Evolutionary conservation across 2,329 filamentous ascomycete genomes (phyloP), one percentile per base, ranked within the genome.

Genomic region (Teratosphaeria destructans): DNA sequence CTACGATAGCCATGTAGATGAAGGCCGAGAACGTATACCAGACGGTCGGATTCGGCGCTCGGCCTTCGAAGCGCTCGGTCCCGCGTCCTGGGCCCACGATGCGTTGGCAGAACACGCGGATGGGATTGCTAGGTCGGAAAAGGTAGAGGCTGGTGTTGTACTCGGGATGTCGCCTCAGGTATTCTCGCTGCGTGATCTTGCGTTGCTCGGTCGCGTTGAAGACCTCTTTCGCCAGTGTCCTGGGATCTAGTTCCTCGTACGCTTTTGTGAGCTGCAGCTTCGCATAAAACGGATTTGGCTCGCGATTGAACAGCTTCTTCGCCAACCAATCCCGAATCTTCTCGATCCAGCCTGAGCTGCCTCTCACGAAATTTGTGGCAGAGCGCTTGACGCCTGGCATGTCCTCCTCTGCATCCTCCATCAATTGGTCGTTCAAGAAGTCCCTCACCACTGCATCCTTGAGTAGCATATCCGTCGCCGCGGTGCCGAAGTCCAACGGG

Each of bases 11-110:
- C 27, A 88, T 85, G 72, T 99, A 99, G 59, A 97, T 89, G 67
- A 99, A 88, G 3, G 90, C 90, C 0, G 94, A 96, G 72, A 97
- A 95, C 0, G 84, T 79, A 71, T 96, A 96, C 92, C 94, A 99
- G 8, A 94, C 81, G 4, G 89, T 84, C 65, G 90, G 91, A 66
- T 94, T 93, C 0, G 94, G 94, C 61, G 91, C 86, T 0, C 95
- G 85, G 14, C 94, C 94, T 73, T 97, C 90, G 63, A 95, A 88
- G 53, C 94, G 86, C 71, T 95, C 88, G 53, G 80, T 82, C 6
- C 94, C 95, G 62, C 94, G 85, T 14, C 93, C 93, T 5, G 94
- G 93, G 0, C 93, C 94, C 5, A 99, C 94, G 26, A 97, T 83
- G 49, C 85, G 82, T 73, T 99, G 94, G 70, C 94, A 99, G 29